phyloP scores from a whole-genome alignment of 306 rosid genomes.

The Pterocarpus santalinus region DNA sequence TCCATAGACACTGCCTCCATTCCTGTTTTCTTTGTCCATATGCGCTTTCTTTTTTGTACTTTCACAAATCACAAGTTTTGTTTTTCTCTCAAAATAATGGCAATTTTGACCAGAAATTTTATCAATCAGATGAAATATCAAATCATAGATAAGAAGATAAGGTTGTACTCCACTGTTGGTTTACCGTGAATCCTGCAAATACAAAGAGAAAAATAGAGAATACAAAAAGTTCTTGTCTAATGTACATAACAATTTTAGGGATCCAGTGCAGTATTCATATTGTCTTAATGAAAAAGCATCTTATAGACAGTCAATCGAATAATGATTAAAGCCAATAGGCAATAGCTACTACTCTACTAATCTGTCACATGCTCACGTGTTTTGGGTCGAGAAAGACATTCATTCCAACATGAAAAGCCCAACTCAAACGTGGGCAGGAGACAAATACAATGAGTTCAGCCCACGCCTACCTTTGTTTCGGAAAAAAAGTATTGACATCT shows the following conservation, averaged over 20 bases:
- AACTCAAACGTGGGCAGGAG: no score
- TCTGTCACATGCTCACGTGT: no score
- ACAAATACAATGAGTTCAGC: no score
- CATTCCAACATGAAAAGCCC: no score
- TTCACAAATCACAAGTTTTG: not conserved
- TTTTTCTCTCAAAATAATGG: not conserved
- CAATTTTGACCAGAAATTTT: not conserved
- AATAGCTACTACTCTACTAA: no score
- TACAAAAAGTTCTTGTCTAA: not conserved
- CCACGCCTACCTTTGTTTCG: no score
- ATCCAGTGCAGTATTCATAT: no score
- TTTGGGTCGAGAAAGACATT: no score
- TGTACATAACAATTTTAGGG: not conserved
- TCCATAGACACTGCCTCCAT: conserved; percentile 16
- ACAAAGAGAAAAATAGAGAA: not conserved
- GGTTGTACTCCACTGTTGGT: not conserved
- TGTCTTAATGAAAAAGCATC: no score
- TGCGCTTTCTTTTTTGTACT: not conserved
- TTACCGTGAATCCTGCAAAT: not conserved
- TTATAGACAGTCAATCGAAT: no score
- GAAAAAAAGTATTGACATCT: no score
- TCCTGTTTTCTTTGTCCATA: conserved; percentile 19
- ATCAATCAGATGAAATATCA: not conserved
- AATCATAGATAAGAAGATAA: not conserved
- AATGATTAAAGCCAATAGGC: no score